phyloP scores from a whole-genome alignment of 1,284 basidiomycete genomes.

The Sanguinoderma infundibulare region DNA sequence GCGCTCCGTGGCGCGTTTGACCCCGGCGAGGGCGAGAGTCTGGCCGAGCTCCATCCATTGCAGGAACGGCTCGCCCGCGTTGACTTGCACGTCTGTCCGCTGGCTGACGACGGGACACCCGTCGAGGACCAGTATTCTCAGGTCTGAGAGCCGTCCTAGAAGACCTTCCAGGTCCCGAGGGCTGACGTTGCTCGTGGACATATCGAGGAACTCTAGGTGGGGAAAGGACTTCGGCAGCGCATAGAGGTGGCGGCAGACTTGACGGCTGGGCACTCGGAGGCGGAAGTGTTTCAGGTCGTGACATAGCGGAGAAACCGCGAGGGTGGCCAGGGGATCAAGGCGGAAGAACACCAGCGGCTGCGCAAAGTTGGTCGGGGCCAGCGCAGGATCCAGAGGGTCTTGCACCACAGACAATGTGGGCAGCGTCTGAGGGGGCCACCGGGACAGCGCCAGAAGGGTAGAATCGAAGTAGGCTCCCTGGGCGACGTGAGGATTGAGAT shows the following conservation, averaged over 20 bases:
- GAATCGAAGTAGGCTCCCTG: conserved; percentile 76
- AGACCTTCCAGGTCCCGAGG: conserved; percentile 55
- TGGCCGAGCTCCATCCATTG: conserved; percentile 63
- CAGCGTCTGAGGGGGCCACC: conserved; percentile 56
- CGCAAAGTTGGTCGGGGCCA: conserved; percentile 53
- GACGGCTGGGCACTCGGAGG: conserved; percentile 63
- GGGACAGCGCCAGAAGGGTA: conserved; percentile 52
- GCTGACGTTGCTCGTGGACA: conserved; percentile 59
- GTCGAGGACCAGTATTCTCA: conserved; percentile 61
- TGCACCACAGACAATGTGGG: conserved; percentile 65
- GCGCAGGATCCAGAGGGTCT: conserved; percentile 53
- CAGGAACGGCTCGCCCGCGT: conserved; percentile 38
- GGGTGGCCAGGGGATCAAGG: conserved; percentile 50
- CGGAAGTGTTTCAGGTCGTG: conserved; percentile 50
- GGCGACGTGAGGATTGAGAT: background rate
- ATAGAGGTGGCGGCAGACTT: conserved; percentile 50
- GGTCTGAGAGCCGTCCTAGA: conserved; percentile 44
- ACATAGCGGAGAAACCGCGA: conserved; percentile 51
- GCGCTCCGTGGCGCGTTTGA: conserved; percentile 54
- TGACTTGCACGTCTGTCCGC: conserved; percentile 36
- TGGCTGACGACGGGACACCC: conserved; percentile 47
- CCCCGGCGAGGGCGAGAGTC: conserved; percentile 56
- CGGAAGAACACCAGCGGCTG: conserved; percentile 78
- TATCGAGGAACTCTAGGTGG: conserved; percentile 54
- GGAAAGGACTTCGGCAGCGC: conserved; percentile 41